Percentiles rank a stretch among this genome's conserved stretches.
These are phyloP conservation scores for Whalleya microplaca DNA, from an alignment of 2,329 filamentous ascomycete genomes.

Conservation along the genomic window DNA sequence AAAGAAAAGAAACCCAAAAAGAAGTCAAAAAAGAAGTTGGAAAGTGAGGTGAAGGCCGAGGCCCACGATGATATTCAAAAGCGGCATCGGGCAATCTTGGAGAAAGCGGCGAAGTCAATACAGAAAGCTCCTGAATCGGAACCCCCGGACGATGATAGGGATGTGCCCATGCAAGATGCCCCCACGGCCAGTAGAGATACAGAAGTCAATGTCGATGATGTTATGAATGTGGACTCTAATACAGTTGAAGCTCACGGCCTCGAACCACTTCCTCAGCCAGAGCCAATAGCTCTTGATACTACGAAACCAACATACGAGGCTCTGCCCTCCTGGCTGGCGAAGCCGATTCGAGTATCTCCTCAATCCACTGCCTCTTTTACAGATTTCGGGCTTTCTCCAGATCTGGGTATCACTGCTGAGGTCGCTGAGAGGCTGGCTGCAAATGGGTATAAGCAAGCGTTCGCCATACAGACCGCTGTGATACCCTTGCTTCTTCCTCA, in stretches of 20 bases:
- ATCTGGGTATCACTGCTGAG: slow-evolving; percentile 65
- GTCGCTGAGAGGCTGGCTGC: slow-evolving; percentile 64
- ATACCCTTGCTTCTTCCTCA: slow-evolving; percentile 76
- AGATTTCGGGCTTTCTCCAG: slow-evolving; percentile 42
- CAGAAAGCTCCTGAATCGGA: slow-evolving; percentile 50
- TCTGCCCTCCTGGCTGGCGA: slow-evolving; percentile 78
- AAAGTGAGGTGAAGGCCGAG: not conserved
- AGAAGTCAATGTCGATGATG: slow-evolving; percentile 26
- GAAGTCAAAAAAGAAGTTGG: slow-evolving; percentile 14
- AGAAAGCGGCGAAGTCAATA: slow-evolving; percentile 60
- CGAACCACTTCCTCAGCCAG: slow-evolving; percentile 80
- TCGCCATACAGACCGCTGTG: slow-evolving; percentile 79
- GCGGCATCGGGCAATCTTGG: slow-evolving; percentile 55
- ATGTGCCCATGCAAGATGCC: slow-evolving; percentile 37
- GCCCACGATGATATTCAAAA: slow-evolving; percentile 26
- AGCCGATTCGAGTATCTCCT: slow-evolving; percentile 70
- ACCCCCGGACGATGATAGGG: slow-evolving; percentile 32
- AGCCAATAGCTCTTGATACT: slow-evolving; percentile 58
- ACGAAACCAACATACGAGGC: slow-evolving; percentile 73
- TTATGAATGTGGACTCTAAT: slow-evolving; percentile 18
- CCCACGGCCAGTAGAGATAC: slow-evolving; percentile 20
- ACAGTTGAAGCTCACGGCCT: slow-evolving; percentile 67
- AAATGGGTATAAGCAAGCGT: slow-evolving; percentile 72
- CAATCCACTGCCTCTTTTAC: slow-evolving; percentile 64
- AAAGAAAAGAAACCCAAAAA: slow-evolving; percentile 34